Evolutionary conservation across 768 basidiomycete species (phyloP), one percentile per base, ranked within the genome.

Genomic region (Mycena olivaceomarginata): DNA sequence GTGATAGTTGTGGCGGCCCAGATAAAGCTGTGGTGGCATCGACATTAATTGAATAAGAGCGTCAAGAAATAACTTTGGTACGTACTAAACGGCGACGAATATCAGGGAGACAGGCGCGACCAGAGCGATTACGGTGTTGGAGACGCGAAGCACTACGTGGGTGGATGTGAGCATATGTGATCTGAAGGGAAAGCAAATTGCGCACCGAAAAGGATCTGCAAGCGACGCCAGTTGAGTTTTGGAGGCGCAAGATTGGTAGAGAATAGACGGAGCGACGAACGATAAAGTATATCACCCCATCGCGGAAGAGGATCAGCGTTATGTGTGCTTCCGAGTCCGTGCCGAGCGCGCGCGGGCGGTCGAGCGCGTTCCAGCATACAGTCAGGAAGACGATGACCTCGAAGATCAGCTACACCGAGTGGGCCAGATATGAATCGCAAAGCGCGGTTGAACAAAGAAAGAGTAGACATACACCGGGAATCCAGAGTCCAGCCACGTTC

Each of bases 331-430:
- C 57, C 2, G 57, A 2, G 68, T 66, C 65, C 5, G 67, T 4
- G 10, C 46, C 20, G 16, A 69, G 6, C 13, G 65, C 43, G 15
- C 72, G 77, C 0, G 85, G 84, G 39, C 69, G 78, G 60, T 85
- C 82, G 18, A 85, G 71, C 1, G 83, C 77, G 20, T 85, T 85
- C 83, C 85, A 84, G 12, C 80, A 69, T 1, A 80, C 81, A 65
- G 80, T 81, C 48, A 78, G 8, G 64, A 85, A 85, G 10, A 86
- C 62, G 77, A 86, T 76, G 15, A 81, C 16, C 66, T 86, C 85
- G 11, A 83, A 85, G 2, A 57, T 78, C 8, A 84, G 78, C 84
- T 85, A n/a, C 41, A 31, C 31, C 31, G 31, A 31, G 31, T 31
- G 31, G 31, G 31, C 31, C 31, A 31, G 31, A 31, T 31, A 31